Conservation (phyloP, 305 asterid species). For the Vinca major region DNA sequence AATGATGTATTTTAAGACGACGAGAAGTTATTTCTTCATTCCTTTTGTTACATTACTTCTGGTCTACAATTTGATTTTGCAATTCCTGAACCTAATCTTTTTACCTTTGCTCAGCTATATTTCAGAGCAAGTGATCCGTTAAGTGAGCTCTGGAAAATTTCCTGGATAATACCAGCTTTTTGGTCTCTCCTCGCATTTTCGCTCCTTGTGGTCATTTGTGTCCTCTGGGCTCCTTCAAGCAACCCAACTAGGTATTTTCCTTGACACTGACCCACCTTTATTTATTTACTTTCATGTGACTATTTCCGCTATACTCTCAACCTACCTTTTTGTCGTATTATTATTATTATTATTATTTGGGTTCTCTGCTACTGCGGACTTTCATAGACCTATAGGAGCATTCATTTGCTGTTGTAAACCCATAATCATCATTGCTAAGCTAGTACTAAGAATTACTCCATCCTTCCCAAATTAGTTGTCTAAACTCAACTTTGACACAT, state of each 20-base stretch:
- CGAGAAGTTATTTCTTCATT: neutral
- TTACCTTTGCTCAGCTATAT: conserved; percentile 22
- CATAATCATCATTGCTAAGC: neutral
- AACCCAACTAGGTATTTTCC: conserved; percentile 24
- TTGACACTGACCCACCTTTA: neutral
- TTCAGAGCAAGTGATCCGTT: conserved; percentile 32
- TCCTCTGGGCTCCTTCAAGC: conserved; percentile 32
- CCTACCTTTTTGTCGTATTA: neutral
- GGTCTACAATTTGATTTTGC: neutral
- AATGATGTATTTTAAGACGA: neutral
- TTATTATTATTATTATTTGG: neutral
- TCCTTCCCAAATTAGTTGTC: too few species aligned
- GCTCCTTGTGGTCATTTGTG: conserved; percentile 25
- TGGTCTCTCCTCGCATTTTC: conserved; percentile 27
- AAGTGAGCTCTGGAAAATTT: conserved; percentile 30
- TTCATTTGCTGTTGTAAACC: neutral
- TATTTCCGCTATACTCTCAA: neutral
- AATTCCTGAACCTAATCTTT: neutral
- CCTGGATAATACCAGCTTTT: conserved; percentile 33
- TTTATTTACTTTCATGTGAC: neutral
- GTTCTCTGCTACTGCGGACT: neutral
- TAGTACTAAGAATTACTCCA: neutral
- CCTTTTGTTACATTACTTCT: neutral
- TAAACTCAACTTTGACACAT: too few species aligned
- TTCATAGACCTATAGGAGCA: neutral